phyloP scores from a whole-genome alignment of 2,329 filamentous ascomycete species.

The Ilyonectria destructans region DNA sequence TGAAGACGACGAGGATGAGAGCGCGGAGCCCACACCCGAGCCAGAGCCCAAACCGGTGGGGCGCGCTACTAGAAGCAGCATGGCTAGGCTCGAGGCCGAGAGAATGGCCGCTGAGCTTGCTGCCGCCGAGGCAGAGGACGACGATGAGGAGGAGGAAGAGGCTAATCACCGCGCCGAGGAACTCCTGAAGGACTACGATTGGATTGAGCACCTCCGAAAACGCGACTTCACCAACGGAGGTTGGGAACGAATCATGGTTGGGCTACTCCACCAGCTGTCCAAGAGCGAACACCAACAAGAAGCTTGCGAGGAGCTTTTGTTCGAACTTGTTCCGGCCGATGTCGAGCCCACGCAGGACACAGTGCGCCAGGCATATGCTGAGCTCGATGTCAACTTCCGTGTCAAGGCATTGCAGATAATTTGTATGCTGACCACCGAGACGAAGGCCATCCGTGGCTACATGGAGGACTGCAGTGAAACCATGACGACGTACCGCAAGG shows the following conservation, averaged over 20 bases:
- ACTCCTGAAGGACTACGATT: constrained; percentile 81
- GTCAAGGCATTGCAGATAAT: constrained; percentile 87
- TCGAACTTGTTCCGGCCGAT: constrained; percentile 85
- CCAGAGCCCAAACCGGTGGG: constrained; percentile 77
- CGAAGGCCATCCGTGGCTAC: constrained; percentile 88
- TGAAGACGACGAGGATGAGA: constrained; percentile 72
- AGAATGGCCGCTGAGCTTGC: constrained; percentile 74
- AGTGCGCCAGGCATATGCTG: constrained; percentile 80
- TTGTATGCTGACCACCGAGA: constrained; percentile 88
- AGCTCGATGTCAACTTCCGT: constrained; percentile 87
- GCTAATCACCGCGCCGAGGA: constrained; percentile 81
- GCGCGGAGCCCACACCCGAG: constrained; percentile 73
- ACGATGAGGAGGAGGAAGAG: constrained; percentile 62
- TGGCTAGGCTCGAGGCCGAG: constrained; percentile 86
- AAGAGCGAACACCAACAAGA: constrained; percentile 79
- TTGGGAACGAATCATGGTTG: constrained; percentile 93
- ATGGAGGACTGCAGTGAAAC: constrained; percentile 94
- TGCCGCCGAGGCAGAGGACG: constrained; percentile 66
- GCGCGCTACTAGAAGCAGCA: constrained; percentile 87
- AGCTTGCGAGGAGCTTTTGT: constrained; percentile 84
- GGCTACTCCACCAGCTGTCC: constrained; percentile 88
- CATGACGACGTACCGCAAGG: constrained; percentile 95
- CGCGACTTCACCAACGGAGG: constrained; percentile 91
- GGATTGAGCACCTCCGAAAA: constrained; percentile 87
- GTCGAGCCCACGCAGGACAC: constrained; percentile 83